Conservation (phyloP, 345 rosid species). For the Aquilaria sinensis region DNA sequence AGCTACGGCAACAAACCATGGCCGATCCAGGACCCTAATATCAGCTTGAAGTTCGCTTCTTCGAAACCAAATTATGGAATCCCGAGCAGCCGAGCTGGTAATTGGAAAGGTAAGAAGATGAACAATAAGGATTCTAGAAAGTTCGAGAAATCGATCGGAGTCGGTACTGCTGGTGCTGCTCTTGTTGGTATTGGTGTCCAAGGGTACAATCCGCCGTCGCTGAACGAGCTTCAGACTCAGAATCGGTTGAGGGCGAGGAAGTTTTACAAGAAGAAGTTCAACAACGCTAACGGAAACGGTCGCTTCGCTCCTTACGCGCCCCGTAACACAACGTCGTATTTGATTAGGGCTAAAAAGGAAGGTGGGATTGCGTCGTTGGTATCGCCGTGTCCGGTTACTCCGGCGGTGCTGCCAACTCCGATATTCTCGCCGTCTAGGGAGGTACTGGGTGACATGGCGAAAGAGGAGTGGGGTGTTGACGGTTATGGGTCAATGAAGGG, state of each 20-base stretch:
- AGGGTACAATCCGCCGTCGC: slow-evolving; percentile 78
- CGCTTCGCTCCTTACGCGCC: slow-evolving; percentile 94
- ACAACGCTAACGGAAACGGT: slow-evolving; percentile 39
- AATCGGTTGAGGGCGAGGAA: slow-evolving; percentile 71
- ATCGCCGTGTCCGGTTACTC: slow-evolving; percentile 93
- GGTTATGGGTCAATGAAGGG: slow-evolving; percentile 99
- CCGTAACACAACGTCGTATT: slow-evolving; percentile 78
- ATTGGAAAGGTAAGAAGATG: slow-evolving; percentile 81
- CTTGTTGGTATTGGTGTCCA: slow-evolving; percentile 18
- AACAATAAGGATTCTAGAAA: slow-evolving; percentile 26
- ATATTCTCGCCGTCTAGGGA: slow-evolving; percentile 81
- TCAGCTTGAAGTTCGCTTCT: slow-evolving; percentile 29
- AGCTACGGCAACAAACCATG: slow-evolving; percentile 34
- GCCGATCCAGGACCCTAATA: slow-evolving; percentile 18
- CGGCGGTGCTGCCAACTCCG: slow-evolving; percentile 80
- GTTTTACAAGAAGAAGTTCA: slow-evolving; percentile 65
- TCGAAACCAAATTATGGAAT: slow-evolving; percentile 24
- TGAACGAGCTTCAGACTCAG: slow-evolving; percentile 75
- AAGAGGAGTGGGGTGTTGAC: slow-evolving; percentile 98
- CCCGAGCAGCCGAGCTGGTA: slow-evolving; percentile 19
- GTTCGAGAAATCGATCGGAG: slow-evolving; percentile 27
- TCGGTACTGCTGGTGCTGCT: slow-evolving; percentile 18
- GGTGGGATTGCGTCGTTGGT: slow-evolving; percentile 94
- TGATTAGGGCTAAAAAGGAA: slow-evolving; percentile 80
- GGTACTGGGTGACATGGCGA: slow-evolving; percentile 89